phyloP scores from a whole-genome alignment of 306 rosid genomes.

The Adenanthera pavonina region DNA sequence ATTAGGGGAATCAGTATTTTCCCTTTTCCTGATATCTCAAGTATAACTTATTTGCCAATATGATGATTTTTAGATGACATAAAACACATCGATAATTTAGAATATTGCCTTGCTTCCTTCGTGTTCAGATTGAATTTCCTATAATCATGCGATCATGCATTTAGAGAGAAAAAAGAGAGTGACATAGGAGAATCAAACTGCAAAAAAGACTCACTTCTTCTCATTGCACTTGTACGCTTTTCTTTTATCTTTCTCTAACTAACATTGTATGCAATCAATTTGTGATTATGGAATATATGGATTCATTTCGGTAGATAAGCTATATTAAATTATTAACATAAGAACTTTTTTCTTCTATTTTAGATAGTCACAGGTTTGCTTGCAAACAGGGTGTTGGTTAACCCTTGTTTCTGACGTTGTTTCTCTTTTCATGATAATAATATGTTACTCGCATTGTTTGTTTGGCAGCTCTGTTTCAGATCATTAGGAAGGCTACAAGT shows the following conservation, averaged over 20 bases:
- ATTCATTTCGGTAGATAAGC: background rate
- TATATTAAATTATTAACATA: background rate
- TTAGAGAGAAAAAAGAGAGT: too few species aligned
- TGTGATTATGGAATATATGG: background rate
- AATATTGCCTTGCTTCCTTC: background rate
- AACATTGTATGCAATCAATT: background rate
- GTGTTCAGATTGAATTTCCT: background rate
- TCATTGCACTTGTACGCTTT: background rate
- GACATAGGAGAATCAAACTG: too few species aligned
- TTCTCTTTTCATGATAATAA: background rate
- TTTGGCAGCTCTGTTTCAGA: conserved; percentile 71
- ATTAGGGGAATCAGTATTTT: too few species aligned
- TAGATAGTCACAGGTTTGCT: too few species aligned
- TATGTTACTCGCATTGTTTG: background rate
- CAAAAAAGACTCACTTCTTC: background rate
- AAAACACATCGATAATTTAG: background rate
- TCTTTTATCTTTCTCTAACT: background rate
- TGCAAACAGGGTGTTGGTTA: too few species aligned
- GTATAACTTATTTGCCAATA: background rate
- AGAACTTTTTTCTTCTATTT: background rate
- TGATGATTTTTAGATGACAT: background rate
- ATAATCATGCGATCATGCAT: too few species aligned
- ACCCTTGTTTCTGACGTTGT: too few species aligned
- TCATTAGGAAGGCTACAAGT: conserved; percentile 57
- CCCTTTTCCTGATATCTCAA: background rate